Conservation (phyloP, 768 basidiomycete genomes). For the Mycena maculata region DNA sequence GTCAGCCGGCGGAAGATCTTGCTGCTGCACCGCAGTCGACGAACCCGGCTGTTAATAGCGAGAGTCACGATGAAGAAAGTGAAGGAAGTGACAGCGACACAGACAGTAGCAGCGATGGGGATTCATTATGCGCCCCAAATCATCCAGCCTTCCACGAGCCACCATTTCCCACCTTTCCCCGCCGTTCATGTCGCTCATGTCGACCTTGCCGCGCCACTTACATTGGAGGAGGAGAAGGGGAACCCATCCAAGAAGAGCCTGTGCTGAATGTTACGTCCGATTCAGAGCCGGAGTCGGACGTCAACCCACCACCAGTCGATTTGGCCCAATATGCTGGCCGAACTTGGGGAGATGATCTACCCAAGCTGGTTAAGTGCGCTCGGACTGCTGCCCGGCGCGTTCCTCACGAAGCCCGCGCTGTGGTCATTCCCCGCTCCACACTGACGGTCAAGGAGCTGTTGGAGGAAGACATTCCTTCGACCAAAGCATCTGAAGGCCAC, state of each 20-base stretch:
- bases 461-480: background rate
- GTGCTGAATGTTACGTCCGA: background rate
- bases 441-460: background rate
- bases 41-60: background rate
- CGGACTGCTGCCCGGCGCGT: background rate
- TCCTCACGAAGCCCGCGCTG: background rate
- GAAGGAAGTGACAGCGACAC: background rate
- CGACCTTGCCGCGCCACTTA: background rate
- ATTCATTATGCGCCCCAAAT: too few species aligned
- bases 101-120: background rate
- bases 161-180: background rate
- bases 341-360: background rate
- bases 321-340: too few species aligned
- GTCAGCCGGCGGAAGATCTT: too few species aligned
- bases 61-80: background rate
- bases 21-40: too few species aligned
- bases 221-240: background rate
- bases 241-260: background rate
- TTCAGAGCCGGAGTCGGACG: background rate
- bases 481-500: background rate
- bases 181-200: background rate
- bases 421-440: background rate
- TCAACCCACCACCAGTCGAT: background rate
- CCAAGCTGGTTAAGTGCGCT: background rate
- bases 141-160: background rate